Base-by-base conservation (phyloP, 2,329 filamentous ascomycete species). In the Colletotrichum liaoningense region DNA sequence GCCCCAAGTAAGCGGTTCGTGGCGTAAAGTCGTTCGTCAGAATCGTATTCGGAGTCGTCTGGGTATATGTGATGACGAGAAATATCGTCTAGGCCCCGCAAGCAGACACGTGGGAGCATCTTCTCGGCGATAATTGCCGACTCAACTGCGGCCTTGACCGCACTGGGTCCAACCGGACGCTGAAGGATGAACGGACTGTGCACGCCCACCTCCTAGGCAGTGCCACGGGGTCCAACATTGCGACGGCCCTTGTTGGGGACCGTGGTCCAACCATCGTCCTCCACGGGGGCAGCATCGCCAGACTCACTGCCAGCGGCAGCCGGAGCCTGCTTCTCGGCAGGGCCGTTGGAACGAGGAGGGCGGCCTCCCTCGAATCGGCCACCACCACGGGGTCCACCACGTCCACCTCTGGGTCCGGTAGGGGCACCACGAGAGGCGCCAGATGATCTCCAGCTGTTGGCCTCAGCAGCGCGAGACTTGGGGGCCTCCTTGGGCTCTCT, bases 241-340 rank as follows among this genome's bases (percentile, higher is more conserved):
- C 77, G 74, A 42, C 77, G 76, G 67, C 69, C 56, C 67, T 72
- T 75, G 60, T 71, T 74, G 65, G 82, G 75, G 67, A 91, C 91
- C 30, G 89, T 92, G 75, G 89, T 91, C 91, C 91, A 93, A 76
- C 91, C 91, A 79, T 92, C 90, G 49, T 90, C 90, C 59, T 90
- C 88, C 63, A 84, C 81, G 52, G 84, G 81, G 63, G 68, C 76
- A 42, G 79, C 77, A 42, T 77, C 80, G 57, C 77, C 72, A 67
- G 79, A 76, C 49, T 77, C 80, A 49, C 77, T 78, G 56, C 80
- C 78, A 14, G 80, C 77, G 74, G 80, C 77, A 76, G 82, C 71
- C 78, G 82, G 78, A 79, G 83, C 79, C 75, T 83, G 83, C 77
- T 82, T 81, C 62, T 79, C 73, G 26, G 79, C 79, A 72, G 85